Evolutionary conservation across 2,329 filamentous ascomycete species (phyloP).

Genomic region (Diaporthe aspalathi): DNA sequence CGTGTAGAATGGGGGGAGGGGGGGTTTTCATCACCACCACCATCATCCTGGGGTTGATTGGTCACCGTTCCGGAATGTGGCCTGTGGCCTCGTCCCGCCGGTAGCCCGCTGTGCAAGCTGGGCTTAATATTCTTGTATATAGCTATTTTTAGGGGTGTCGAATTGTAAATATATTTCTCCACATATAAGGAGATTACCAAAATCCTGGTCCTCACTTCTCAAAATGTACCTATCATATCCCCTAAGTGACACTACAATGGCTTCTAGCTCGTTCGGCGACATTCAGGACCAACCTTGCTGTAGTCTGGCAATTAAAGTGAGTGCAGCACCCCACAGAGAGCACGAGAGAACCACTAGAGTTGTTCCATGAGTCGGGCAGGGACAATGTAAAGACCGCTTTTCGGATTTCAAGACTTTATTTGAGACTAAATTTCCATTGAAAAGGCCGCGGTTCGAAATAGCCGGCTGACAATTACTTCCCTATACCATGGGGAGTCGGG

Average conservation of each 20-base stretch:
- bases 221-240: background rate
- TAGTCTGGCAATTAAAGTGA: too few species aligned
- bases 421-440: too few species aligned
- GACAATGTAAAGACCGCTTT: too few species aligned
- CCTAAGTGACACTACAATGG: background rate
- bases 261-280: too few species aligned
- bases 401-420: too few species aligned
- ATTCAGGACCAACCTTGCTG: too few species aligned
- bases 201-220: background rate
- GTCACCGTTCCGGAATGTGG: background rate
- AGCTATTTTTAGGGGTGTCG: conserved; percentile 4
- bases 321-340: too few species aligned
- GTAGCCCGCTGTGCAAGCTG: background rate
- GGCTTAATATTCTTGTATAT: conserved; percentile 21
- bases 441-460: too few species aligned
- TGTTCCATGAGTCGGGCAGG: too few species aligned
- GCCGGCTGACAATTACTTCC: too few species aligned
- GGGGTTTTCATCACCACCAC: background rate
- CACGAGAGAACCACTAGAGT: too few species aligned
- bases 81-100: background rate
- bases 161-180: conserved; percentile 21
- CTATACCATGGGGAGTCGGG: too few species aligned
- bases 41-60: background rate
- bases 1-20: background rate
- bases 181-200: background rate